Evolutionary conservation across 2,329 filamentous ascomycete genomes (phyloP), one percentile per base, ranked within the genome.

Genomic region (Cladosporium phlei): DNA sequence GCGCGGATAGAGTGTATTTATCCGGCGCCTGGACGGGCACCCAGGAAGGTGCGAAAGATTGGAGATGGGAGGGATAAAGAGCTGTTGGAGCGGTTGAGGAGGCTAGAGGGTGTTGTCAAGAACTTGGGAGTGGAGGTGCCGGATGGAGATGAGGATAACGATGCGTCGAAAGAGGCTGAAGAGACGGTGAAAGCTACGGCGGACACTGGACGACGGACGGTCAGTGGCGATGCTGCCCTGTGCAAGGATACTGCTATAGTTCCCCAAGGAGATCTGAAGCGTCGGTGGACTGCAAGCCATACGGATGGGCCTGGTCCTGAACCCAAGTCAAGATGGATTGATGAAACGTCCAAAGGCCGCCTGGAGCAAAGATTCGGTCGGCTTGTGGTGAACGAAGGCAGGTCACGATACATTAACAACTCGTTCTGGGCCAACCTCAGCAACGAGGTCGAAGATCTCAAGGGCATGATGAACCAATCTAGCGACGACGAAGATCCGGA

Each of bases 401-500:
- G 78, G 49, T 82, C 79, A 46, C 73, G 83, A 60, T 90, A 89
- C 61, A 79, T 90, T 55, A 87, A 83, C 67, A 86, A 80, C 62
- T 83, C 79, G 5, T 87, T 89, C 58, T 88, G 84, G 84, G 79
- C 83, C 16, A 86, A 79, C 52, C 72, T 90, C 42, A 86, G 82
- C 50, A 85, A 88, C 44, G 85, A 89, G 73, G 75, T 83, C 16
- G 78, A 81, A 59, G 79, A 83, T 57, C 69, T 83, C 55, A 79
- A 78, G 55, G 73, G 78, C 52, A 76, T 82, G 12, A 67, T 83
- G 3, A 81, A 81, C 3, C 80, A 85, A 17, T 72, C 75, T 2
- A 75, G 72, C 24, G 77, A 78, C 20, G 77, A 80, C 21, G 82
- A 85, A n/a, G 76, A 77, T 16, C 72, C 74, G 1, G 67, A 47